phyloP scores from a whole-genome alignment of 441 rosid species.

The Croton laevigatus region DNA sequence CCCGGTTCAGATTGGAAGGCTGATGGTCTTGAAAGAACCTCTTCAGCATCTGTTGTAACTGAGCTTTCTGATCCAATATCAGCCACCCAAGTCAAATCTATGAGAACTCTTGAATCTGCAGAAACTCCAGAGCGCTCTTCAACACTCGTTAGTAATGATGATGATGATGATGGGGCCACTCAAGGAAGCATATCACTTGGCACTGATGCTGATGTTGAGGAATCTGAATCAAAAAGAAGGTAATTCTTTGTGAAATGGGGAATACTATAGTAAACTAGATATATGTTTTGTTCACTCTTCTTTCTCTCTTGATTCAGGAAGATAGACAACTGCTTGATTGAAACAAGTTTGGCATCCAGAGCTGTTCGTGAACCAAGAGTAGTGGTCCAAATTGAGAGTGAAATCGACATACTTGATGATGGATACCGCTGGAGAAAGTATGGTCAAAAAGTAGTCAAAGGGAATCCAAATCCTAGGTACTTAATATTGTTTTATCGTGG shows the following conservation, averaged over 20 bases:
- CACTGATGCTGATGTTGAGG: slow-evolving; percentile 44
- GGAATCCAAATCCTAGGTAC: slow-evolving; percentile 77
- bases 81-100: slow-evolving; percentile 33
- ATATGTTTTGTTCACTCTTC: background rate
- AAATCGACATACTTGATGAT: slow-evolving; percentile 65
- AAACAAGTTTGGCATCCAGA: slow-evolving; percentile 49
- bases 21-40: slow-evolving; percentile 42
- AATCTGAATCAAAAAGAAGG: slow-evolving; percentile 62
- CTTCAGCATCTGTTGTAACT: slow-evolving; percentile 49
- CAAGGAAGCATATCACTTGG: slow-evolving; percentile 40
- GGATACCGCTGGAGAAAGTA: slow-evolving; percentile 80
- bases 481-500: background rate
- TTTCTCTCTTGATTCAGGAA: slow-evolving; percentile 34
- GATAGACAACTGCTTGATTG: slow-evolving; percentile 45
- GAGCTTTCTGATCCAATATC: slow-evolving; percentile 50
- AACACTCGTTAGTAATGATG: slow-evolving; percentile 48
- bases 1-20: slow-evolving; percentile 32
- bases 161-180: slow-evolving; percentile 51
- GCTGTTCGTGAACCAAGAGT: slow-evolving; percentile 63
- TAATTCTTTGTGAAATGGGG: slow-evolving; percentile 18
- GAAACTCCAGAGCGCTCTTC: slow-evolving; percentile 56
- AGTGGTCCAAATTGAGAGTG: slow-evolving; percentile 68
- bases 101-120: slow-evolving; percentile 36
- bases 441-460: slow-evolving; percentile 75
- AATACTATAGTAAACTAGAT: background rate